A percentile compares a stretch with the other conserved stretches of the same genome.
phyloP scores from a whole-genome alignment of 345 rosid genomes.

The Melaleuca quinquenervia region DNA sequence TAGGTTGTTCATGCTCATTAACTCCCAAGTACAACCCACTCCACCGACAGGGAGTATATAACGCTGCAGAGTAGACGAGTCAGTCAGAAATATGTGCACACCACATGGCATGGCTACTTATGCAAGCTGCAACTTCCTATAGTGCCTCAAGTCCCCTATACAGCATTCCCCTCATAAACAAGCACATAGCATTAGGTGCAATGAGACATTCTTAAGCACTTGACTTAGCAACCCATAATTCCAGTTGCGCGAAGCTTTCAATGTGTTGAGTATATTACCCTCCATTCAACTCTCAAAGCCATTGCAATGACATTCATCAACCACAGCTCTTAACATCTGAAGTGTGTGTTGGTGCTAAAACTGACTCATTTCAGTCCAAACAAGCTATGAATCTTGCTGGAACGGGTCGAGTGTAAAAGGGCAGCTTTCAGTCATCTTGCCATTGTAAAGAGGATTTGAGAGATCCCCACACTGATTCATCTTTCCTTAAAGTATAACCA shows the following conservation, averaged over 20 bases:
- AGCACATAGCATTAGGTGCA: slow-evolving; percentile 83
- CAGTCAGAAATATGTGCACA: slow-evolving; percentile 87
- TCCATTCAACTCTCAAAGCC: slow-evolving; percentile 90
- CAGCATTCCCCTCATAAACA: slow-evolving; percentile 96
- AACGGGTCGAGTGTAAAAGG: slow-evolving; percentile 73
- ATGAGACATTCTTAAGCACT: slow-evolving; percentile 81
- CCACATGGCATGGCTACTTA: slow-evolving; percentile 95
- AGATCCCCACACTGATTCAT: slow-evolving; percentile 54
- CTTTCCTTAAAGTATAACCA: slow-evolving; percentile 40
- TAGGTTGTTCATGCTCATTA: slow-evolving; percentile 82
- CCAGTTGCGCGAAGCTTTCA: slow-evolving; percentile 94
- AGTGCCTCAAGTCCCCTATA: slow-evolving; percentile 84
- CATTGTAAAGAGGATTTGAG: slow-evolving; percentile 50
- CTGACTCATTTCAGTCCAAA: slow-evolving; percentile 74
- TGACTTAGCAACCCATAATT: slow-evolving; percentile 85
- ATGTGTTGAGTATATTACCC: slow-evolving; percentile 85
- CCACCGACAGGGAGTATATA: slow-evolving; percentile 81
- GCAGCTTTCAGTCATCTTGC: slow-evolving; percentile 72
- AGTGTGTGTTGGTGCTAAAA: slow-evolving; percentile 86
- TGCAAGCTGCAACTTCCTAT: slow-evolving; percentile 92
- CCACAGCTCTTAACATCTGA: slow-evolving; percentile 93
- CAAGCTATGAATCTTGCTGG: slow-evolving; percentile 77
- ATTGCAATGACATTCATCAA: slow-evolving; percentile 87
- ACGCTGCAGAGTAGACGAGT: slow-evolving; percentile 72
- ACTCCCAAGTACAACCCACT: slow-evolving; percentile 86